Base-by-base conservation (phyloP, 106 monocot genomes). In the Iris macrosiphon region DNA sequence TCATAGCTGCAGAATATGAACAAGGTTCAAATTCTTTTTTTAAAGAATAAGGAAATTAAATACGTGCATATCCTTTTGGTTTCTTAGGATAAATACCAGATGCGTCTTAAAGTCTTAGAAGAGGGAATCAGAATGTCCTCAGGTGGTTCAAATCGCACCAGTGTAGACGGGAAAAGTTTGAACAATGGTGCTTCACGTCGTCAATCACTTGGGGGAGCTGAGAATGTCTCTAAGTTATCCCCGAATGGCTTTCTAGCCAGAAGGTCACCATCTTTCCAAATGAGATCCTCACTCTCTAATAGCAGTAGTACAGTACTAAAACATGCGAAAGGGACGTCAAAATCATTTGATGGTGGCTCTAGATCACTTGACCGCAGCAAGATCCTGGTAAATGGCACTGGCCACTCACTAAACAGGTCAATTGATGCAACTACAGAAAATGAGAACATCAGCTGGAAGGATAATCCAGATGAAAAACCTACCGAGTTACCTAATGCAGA, bases 321-420 rank as follows among this genome's bases (percentile, higher is more conserved):
- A 53, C 75, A 89, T 79, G 95, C 95, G 31, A 95, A 95, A 66
- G 89, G 95, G 29, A 74, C 82, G 4, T 89, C 89, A 46, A 95
- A 74, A 65, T 89, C 89, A 59, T 95, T 95, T 77, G 95, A 95
- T 72, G 95, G 95, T 68, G 95, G 95, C 30, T 67, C 75, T 19
- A 82, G 95, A 26, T 78, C 80, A 52, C 43, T 85, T 55, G 85
- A 82, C 43, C 64, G 88, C 29, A 61, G 68, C 34, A 89, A 89
- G 62, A 39, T 73, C 31, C 68, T 80, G 59, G 69, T 55, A 41
- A 80, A 77, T 57, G 83, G 83, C 51, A 20, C 28, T 27, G 53
- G 59, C 6, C 37, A 47, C 46, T 62, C 67, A 38, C 34, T 85
- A 28, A 77, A 85, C 56, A 79, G 73, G 66, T 79, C 82, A 29